Percentiles rank a stretch among this genome's conserved stretches.
Evolutionary conservation across 108 stramenopile genomes (phyloP).

Genomic region (Cyclotella choctawhatcheeana): DNA sequence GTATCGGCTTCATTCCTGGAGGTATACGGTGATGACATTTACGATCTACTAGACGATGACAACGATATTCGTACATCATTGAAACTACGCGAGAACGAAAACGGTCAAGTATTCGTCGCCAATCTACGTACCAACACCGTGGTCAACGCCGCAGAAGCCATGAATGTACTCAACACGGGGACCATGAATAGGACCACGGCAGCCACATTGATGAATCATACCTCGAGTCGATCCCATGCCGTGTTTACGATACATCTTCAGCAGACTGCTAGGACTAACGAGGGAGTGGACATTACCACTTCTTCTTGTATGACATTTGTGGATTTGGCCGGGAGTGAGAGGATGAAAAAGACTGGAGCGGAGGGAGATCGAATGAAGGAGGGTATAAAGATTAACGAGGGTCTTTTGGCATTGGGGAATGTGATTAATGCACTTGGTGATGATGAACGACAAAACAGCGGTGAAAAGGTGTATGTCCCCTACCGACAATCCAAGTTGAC

Average conservation of each 20-base stretch:
- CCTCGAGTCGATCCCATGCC: constrained; percentile 83
- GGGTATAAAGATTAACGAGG: constrained; percentile 96
- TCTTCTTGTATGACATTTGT: constrained; percentile 88
- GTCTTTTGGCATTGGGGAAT: constrained; percentile 96
- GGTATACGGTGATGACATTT: constrained; percentile 95
- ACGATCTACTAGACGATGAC: constrained; percentile 84
- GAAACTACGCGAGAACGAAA: constrained; percentile 65
- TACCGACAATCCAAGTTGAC: constrained; percentile 95
- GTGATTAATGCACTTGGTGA: constrained; percentile 98
- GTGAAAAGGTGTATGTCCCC: constrained; percentile 82
- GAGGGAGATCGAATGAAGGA: constrained; percentile 86
- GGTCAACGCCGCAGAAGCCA: constrained; percentile 48
- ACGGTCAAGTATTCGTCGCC: constrained; percentile 47
- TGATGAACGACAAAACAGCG: constrained; percentile 71
- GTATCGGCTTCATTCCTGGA: constrained; percentile 92
- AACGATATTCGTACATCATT: constrained; percentile 62
- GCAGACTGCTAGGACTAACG: constrained; percentile 52
- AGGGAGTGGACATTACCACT: constrained; percentile 70
- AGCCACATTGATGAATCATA: constrained; percentile 92
- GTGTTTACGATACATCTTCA: constrained; percentile 73
- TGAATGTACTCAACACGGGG: constrained; percentile 85
- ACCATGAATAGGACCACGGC: constrained; percentile 92
- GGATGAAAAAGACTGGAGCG: constrained; percentile 95
- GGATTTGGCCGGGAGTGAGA: constrained; percentile 91
- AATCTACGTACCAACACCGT: constrained; percentile 48